Base-by-base conservation (phyloP, 2,329 filamentous ascomycete species). In the Clonostachys chloroleuca region DNA sequence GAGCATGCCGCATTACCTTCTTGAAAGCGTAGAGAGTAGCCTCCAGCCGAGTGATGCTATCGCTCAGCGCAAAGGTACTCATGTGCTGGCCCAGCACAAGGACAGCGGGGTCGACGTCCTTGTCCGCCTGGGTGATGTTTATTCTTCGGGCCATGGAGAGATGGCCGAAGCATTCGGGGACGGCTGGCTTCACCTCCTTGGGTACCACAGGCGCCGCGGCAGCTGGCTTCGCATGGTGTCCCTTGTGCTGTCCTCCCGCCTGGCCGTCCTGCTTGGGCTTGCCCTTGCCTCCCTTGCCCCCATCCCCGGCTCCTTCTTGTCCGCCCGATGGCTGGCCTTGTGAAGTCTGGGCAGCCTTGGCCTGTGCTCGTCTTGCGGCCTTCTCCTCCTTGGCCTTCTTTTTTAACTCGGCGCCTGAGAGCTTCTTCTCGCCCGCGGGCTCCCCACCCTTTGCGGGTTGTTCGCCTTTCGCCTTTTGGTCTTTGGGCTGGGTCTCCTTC, bases 311-410 rank as follows among this genome's bases (percentile, higher is more conserved):
- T 34, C 48, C 47, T 24, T 49, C 62, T 57, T 54, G 68, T 62
- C 52, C 65, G 61, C 47, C 65, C 52, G 24, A 30, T 59, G 68
- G 53, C 47, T 64, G 55, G 46, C 66, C 55, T 17, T 65, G 63
- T 48, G 66, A 67, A 2, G 72, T 67, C 33, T 78, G 78, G 5
- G 75, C 72, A 33, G 73, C 72, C 62, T 86, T 89, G 58, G 77
- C 81, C 60, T 84, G 84, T 43, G 87, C 89, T 70, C 92, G 80
- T 51, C 89, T 79, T 42, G 91, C 91, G 45, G 88, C 87, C 72
- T 96, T 97, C 64, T 96, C 92, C 34, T 89, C 92, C 65, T 96
- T 92, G 51, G 87, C 86, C 63, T 83, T 84, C 59, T 92, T 92
- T 70, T 97, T 97, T 59, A 95, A 63, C 66, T 95, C 87, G 17